These are phyloP conservation scores for Salvia splendens DNA, from an alignment of 257 asterid species.

Conservation along the genomic window DNA sequence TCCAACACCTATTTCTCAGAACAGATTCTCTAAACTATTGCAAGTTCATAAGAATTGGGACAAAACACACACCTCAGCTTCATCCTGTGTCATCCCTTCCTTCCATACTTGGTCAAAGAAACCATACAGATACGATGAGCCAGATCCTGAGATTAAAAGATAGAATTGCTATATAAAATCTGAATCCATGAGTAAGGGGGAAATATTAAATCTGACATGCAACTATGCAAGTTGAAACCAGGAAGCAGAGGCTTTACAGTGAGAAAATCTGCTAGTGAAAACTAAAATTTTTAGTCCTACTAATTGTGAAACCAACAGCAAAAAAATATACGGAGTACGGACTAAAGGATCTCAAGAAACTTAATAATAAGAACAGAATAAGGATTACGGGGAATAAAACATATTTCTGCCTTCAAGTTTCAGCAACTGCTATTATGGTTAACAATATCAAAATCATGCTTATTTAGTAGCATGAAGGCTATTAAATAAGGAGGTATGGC, in stretches of 20 bases:
- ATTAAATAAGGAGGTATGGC: slow-evolving; percentile 9
- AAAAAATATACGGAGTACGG: background rate
- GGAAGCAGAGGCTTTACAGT: slow-evolving; percentile 7
- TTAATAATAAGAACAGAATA: background rate
- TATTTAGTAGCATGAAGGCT: background rate
- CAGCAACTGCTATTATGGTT: background rate
- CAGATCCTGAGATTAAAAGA: slow-evolving; percentile 60
- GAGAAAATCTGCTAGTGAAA: slow-evolving; percentile 2
- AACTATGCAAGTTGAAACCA: background rate
- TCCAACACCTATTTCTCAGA: too few species aligned
- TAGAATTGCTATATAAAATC: slow-evolving; percentile 17
- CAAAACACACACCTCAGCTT: slow-evolving; percentile 71
- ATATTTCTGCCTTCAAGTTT: too few species aligned
- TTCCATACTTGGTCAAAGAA: slow-evolving; percentile 88
- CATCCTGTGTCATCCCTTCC: slow-evolving; percentile 84
- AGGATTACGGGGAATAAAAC: too few species aligned
- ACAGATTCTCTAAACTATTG: background rate
- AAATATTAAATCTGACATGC: background rate
- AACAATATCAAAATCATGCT: slow-evolving; percentile 8
- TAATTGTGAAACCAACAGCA: background rate
- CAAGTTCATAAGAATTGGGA: slow-evolving; percentile 14
- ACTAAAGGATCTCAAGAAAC: background rate
- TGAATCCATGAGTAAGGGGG: background rate
- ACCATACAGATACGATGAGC: slow-evolving; percentile 76
- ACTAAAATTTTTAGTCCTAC: background rate